Evolutionary conservation across 2,329 filamentous ascomycete species (phyloP).

Genomic region (Whalleya microplaca): DNA sequence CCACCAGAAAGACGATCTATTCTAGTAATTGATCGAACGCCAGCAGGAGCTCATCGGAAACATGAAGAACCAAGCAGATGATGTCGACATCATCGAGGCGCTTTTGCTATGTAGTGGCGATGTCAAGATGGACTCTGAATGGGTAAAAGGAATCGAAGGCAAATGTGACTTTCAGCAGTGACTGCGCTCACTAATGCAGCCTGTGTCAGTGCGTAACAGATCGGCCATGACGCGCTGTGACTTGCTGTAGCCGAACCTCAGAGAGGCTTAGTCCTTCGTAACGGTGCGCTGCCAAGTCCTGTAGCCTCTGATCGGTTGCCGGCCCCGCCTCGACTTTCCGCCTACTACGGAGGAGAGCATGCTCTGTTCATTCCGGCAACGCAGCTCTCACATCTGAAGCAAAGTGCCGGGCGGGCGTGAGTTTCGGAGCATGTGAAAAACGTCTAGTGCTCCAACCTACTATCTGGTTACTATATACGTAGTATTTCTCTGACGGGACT

Average conservation of each 20-base stretch:
- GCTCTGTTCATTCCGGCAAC: no score
- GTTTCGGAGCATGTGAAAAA: background rate
- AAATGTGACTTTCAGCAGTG: background rate
- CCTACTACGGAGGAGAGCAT: no score
- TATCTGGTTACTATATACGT: background rate
- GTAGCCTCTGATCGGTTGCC: background rate
- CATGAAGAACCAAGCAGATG: background rate
- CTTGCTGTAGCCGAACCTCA: slow-evolving; percentile 17
- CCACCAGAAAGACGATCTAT: background rate
- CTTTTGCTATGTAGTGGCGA: background rate
- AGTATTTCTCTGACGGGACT: background rate
- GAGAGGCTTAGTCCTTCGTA: slow-evolving; percentile 12
- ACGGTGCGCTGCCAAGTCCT: slow-evolving; percentile 6
- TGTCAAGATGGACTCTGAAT: background rate
- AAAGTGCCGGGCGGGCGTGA: background rate
- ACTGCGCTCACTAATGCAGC: background rate
- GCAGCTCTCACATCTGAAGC: background rate
- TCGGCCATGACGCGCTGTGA: slow-evolving; percentile 8
- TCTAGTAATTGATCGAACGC: background rate
- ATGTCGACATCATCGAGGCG: background rate
- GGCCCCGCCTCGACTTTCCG: background rate
- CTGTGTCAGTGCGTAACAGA: slow-evolving; percentile 19
- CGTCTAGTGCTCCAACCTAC: background rate
- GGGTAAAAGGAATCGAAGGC: background rate
- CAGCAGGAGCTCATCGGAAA: background rate